These are phyloP conservation scores for Biscogniauxia sp. DNA, from an alignment of 2,329 filamentous ascomycete genomes.

Conservation along the genomic window DNA sequence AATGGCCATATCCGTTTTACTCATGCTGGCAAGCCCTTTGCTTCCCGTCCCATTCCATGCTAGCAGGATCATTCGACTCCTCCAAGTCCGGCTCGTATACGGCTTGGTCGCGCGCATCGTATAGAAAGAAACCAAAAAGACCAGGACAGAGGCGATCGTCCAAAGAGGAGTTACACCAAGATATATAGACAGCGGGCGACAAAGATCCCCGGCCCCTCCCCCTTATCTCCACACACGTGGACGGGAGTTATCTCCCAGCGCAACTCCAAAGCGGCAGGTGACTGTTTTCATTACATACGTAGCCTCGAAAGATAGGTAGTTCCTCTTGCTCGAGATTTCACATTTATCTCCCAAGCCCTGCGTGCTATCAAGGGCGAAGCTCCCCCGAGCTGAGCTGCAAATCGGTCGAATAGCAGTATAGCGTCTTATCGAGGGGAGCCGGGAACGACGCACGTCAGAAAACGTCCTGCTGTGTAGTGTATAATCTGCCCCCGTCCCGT, in stretches of 20 bases:
- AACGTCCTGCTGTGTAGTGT: too few species aligned
- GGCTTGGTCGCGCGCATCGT: background rate
- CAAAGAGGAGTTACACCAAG: constrained; percentile 9
- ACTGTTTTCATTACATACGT: constrained; percentile 1
- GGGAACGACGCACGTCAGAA: background rate
- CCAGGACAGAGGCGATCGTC: background rate
- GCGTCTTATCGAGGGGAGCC: background rate
- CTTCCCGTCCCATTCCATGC: background rate
- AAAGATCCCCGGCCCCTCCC: background rate
- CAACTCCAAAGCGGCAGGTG: constrained; percentile 21
- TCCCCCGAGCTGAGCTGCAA: background rate
- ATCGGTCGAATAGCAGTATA: background rate
- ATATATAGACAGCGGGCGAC: constrained; percentile 16
- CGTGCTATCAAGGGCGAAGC: background rate
- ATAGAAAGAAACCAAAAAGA: background rate
- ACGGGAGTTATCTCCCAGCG: constrained; percentile 12
- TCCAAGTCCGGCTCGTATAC: background rate
- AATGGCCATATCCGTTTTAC: constrained; percentile 14
- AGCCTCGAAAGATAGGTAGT: background rate
- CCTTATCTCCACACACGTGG: constrained; percentile 3
- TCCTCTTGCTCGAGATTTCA: background rate
- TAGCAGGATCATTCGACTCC: background rate
- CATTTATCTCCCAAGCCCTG: background rate
- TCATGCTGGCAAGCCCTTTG: constrained; percentile 6
- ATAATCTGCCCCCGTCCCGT: too few species aligned